phyloP scores from a whole-genome alignment of 352 stramenopile species.

The Phytopythium oedochilum region DNA sequence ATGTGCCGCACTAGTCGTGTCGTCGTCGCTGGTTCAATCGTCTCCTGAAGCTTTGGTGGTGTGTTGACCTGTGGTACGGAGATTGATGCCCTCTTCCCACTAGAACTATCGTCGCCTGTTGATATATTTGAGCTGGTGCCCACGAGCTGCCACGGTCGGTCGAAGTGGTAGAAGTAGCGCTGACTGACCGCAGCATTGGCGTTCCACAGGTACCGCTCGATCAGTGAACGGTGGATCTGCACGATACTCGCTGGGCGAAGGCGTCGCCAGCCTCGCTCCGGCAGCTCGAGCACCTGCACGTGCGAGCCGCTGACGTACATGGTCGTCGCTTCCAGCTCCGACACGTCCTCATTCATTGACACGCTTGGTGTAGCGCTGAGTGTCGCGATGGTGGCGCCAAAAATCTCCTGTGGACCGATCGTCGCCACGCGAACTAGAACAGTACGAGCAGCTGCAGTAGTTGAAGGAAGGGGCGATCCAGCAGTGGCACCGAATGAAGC shows the following conservation, averaged over 20 bases:
- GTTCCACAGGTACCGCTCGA: conserved; percentile 63
- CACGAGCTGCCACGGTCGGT: conserved; percentile 49
- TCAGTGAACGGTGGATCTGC: conserved; percentile 35
- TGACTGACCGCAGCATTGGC: conserved; percentile 26
- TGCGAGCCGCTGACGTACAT: conserved; percentile 62
- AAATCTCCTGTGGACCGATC: conserved; percentile 68
- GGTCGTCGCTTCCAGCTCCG: conserved; percentile 11
- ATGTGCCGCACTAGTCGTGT: conserved; percentile 47
- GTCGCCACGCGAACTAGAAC: conserved; percentile 64
- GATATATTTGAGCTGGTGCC: not conserved
- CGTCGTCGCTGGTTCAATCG: conserved; percentile 12
- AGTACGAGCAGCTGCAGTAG: not conserved
- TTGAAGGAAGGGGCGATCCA: not conserved
- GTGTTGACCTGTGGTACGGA: not conserved
- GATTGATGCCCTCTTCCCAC: not conserved
- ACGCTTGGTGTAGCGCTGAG: conserved; percentile 18
- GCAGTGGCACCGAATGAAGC: not conserved
- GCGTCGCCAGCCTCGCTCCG: conserved; percentile 55
- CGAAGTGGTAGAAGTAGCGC: conserved; percentile 32
- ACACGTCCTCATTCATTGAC: conserved; percentile 16
- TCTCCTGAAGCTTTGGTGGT: not conserved
- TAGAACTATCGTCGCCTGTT: not conserved
- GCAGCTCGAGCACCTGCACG: conserved; percentile 59
- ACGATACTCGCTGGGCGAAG: conserved; percentile 37
- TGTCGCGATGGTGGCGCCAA: conserved; percentile 41